Conservation (phyloP, 148 eudicot genomes). For the Persicaria maculosa region DNA sequence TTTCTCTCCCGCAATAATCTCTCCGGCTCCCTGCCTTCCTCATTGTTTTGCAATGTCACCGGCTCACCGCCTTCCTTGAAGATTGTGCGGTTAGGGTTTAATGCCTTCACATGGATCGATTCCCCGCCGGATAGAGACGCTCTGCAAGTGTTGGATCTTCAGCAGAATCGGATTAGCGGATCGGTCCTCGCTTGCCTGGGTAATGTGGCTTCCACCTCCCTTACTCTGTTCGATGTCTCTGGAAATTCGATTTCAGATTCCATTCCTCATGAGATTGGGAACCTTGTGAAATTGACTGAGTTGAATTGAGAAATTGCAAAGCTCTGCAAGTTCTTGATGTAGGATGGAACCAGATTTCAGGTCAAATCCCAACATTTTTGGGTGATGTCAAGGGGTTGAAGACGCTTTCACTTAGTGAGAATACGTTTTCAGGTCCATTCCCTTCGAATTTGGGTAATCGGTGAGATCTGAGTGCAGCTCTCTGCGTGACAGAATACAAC, state of each 20-base stretch:
- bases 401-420: conserved; percentile 44
- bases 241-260: conserved; percentile 44
- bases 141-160: conserved; percentile 42
- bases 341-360: conserved; percentile 41
- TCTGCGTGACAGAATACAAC: too few relatives aligned
- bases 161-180: conserved; percentile 44
- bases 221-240: conserved; percentile 49
- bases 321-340: conserved; percentile 46
- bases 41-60: conserved; percentile 43
- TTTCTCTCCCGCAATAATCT: conserved; percentile 43
- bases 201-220: conserved; percentile 21
- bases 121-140: conserved; percentile 7
- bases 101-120: conserved; percentile 36
- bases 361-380: conserved; percentile 49
- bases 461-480: not conserved
- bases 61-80: conserved; percentile 25
- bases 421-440: conserved; percentile 44
- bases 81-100: conserved; percentile 50
- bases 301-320: conserved; percentile 35
- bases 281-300: conserved; percentile 40
- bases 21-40: conserved; percentile 45
- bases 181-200: conserved; percentile 45
- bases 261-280: conserved; percentile 35
- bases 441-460: conserved; percentile 33
- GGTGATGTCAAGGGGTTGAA: conserved; percentile 36